Evolutionary conservation across 1,284 basidiomycete genomes (phyloP), one percentile per base, ranked within the genome.

Genomic region (Trametes versicolor): DNA sequence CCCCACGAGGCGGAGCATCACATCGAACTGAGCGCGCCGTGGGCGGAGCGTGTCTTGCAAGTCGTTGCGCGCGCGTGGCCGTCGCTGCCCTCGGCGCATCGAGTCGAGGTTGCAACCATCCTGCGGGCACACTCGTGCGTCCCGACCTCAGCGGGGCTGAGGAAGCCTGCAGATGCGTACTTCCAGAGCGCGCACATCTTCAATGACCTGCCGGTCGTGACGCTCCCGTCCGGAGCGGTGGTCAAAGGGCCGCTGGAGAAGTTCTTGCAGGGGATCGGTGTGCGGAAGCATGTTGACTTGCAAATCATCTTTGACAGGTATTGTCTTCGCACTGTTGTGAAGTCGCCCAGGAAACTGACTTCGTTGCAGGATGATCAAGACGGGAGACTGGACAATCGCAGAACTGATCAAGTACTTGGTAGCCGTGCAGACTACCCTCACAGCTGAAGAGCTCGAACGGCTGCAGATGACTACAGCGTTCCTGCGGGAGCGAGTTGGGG

Each of bases 161-260:
- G 88, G 71, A 73, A 78, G 60, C 94, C 97, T 0, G 79, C 81
- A 8, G 88, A 96, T 64, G 85, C 95, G 6, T 99, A 99, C 79
- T 97, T 99, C 76, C 82, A 92, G 25, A 95, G 89, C 69, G 95
- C 93, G 41, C 88, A 94, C 66, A 83, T 99, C 12, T 99, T 99
- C 76, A 85, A 89, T 15, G 97, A 99, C 77, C 82, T 98, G 25
- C 90, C 95, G 0, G 87, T 97, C 32, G 89, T 97, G 2, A 86
- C 83, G 1, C 80, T 99, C 53, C 88, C 95, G 0, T 93, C 91
- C 13, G 88, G 86, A 1, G 72, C 79, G 0, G 68, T 77, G 0
- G 83, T 97, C 67, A 96, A 93, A 74, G 93, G 92, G 1, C 80
- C 83, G 17, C 75, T 96, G 68, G 95, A 97, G 72, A 92, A 88